These are phyloP conservation scores for Plectosphaerella plurivora DNA, from an alignment of 2,329 filamentous ascomycete genomes.

Conservation along the genomic window DNA sequence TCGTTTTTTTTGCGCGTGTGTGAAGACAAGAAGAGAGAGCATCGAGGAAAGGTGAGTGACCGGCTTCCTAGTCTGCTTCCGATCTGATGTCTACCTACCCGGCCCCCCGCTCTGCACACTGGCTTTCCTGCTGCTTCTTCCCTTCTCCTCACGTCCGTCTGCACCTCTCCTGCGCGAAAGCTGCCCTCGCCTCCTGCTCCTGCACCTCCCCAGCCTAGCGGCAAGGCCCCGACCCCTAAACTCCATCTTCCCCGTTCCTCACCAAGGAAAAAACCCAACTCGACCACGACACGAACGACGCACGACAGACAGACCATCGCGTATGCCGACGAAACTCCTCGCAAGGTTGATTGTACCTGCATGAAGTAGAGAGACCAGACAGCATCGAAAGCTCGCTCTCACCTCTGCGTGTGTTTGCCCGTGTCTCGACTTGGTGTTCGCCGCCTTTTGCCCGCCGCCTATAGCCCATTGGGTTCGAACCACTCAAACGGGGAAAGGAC, in stretches of 20 bases:
- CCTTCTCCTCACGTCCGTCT: conserved; percentile 3
- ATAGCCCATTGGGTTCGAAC: no score
- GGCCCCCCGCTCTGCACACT: conserved; percentile 4
- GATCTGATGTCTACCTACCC: conserved; percentile 5
- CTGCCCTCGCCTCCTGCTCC: background rate
- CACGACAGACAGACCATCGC: conserved; percentile 1
- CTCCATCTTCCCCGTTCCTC: background rate
- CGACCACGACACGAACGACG: background rate
- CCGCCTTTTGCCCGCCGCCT: no score
- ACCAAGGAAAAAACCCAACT: no score
- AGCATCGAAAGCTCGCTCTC: background rate
- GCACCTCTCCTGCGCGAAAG: background rate
- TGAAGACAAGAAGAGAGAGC: conserved; percentile 13
- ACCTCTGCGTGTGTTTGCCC: no score
- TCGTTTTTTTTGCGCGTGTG: conserved; percentile 7
- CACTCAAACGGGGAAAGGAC: no score
- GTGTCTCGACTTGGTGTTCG: no score
- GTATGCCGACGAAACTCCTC: no score
- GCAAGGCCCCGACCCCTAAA: conserved; percentile 1
- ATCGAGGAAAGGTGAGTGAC: conserved; percentile 14
- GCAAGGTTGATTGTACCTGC: no score
- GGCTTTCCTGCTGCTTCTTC: conserved; percentile 1
- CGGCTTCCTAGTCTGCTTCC: background rate
- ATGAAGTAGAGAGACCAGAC: no score
- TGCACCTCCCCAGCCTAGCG: background rate